These are phyloP conservation scores for Trichosporon coremiiforme DNA, from an alignment of 1,284 basidiomycete genomes.

Conservation along the genomic window DNA sequence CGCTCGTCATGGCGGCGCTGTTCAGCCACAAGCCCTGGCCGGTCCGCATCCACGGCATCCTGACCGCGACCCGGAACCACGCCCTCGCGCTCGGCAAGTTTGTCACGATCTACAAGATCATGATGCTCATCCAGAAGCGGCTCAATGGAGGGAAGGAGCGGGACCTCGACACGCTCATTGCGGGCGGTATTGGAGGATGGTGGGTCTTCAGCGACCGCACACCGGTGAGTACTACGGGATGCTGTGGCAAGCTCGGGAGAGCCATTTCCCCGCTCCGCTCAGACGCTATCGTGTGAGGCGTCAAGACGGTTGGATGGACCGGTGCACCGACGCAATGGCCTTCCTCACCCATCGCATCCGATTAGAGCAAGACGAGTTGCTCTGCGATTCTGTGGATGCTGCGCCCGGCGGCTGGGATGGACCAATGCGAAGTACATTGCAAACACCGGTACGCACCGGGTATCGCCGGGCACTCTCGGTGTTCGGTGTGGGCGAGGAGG, in stretches of 20 bases:
- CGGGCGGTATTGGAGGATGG: conserved; percentile 89
- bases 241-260: neutral
- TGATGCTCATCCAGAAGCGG: conserved; percentile 78
- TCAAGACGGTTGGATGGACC: neutral
- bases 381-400: neutral
- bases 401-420: neutral
- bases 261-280: neutral
- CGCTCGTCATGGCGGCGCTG: conserved; percentile 94
- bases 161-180: conserved; percentile 82
- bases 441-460: neutral
- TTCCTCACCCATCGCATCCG: neutral
- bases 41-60: conserved; percentile 63
- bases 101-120: conserved; percentile 87
- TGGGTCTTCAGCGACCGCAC: conserved; percentile 90
- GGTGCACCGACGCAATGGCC: conserved; percentile 4
- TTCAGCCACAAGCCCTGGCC: conserved; percentile 78
- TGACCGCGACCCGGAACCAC: conserved; percentile 73
- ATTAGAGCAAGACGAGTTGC: neutral
- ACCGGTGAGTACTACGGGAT: conserved; percentile 58
- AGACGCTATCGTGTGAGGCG: neutral
- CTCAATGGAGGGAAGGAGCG: conserved; percentile 79
- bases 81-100: conserved; percentile 84
- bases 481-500: neutral
- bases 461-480: neutral
- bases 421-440: neutral